A percentile compares a stretch with the other conserved stretches of the same genome.
These are phyloP conservation scores for Phytophthora quininea DNA, from an alignment of 352 stramenopile species.

Conservation along the genomic window DNA sequence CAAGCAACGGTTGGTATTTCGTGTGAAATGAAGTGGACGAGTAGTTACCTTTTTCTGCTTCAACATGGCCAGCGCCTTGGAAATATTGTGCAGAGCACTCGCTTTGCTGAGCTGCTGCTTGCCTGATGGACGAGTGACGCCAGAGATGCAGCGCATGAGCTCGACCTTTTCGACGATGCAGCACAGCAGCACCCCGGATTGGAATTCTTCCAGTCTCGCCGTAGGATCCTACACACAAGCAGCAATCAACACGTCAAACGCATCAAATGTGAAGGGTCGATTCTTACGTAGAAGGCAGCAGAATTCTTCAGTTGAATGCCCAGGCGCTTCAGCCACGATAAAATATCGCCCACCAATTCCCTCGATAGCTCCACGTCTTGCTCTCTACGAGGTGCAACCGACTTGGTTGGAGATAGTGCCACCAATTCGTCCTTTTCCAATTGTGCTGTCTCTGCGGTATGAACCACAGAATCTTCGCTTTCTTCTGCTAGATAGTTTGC, in stretches of 20 bases:
- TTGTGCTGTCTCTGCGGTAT: neutral
- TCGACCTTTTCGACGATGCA: constrained; percentile 74
- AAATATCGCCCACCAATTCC: constrained; percentile 25
- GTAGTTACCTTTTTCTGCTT: constrained; percentile 62
- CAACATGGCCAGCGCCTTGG: constrained; percentile 64
- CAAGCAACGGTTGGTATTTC: neutral
- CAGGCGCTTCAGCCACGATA: constrained; percentile 49
- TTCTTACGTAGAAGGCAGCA: constrained; percentile 42
- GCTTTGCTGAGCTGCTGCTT: constrained; percentile 48
- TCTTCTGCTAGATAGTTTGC: constrained; percentile 1
- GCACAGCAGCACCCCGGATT: constrained; percentile 66
- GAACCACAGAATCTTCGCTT: constrained; percentile 1
- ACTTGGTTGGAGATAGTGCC: neutral
- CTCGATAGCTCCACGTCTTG: neutral
- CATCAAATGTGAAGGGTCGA: neutral
- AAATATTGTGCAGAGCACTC: constrained; percentile 76
- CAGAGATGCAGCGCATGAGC: constrained; percentile 66
- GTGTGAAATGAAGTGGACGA: neutral
- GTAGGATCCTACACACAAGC: constrained; percentile 30
- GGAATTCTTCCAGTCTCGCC: constrained; percentile 49
- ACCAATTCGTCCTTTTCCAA: no score
- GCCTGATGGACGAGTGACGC: constrained; percentile 35
- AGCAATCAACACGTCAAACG: neutral
- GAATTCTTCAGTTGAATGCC: constrained; percentile 33
- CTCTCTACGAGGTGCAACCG: neutral